Evolutionary conservation across 2,329 filamentous ascomycete species (phyloP).

Genomic region (Phyllosticta capitalensis): DNA sequence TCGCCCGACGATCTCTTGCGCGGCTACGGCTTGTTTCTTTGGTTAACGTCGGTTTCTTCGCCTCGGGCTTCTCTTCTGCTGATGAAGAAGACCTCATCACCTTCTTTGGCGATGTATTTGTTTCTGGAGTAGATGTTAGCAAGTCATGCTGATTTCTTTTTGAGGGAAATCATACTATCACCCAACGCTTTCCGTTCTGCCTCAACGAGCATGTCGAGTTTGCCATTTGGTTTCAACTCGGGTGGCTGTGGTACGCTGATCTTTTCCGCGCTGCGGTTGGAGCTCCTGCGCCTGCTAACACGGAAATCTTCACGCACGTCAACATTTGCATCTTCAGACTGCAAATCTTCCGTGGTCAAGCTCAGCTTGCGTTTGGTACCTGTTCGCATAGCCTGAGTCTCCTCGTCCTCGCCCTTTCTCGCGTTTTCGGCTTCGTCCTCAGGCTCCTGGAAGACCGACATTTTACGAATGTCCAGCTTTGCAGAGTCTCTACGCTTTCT

Average conservation of each 20-base stretch:
- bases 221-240: conserved; percentile 1
- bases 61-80: conserved; percentile 10
- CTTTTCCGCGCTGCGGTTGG: background rate
- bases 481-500: conserved; percentile 42
- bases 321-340: conserved; percentile 6
- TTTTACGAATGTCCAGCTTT: conserved; percentile 32
- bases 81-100: conserved; percentile 14
- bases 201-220: conserved; percentile 9
- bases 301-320: conserved; percentile 33
- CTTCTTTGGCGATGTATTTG: conserved; percentile 24
- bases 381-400: conserved; percentile 28
- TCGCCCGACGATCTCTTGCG: conserved; percentile 13
- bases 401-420: conserved; percentile 18
- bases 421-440: conserved; percentile 25
- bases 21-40: conserved; percentile 5
- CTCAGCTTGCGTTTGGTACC: conserved; percentile 50
- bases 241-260: background rate
- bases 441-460: conserved; percentile 35
- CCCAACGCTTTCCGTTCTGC: conserved; percentile 30
- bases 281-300: conserved; percentile 30
- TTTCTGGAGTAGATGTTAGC: conserved; percentile 15
- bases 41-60: conserved; percentile 12
- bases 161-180: conserved; percentile 26
- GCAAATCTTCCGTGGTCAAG: conserved; percentile 18
- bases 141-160: background rate